Percentiles rank a stretch among this genome's conserved stretches.
phyloP scores from a whole-genome alignment of 106 monocot genomes.

The Dendrobium officinale region DNA sequence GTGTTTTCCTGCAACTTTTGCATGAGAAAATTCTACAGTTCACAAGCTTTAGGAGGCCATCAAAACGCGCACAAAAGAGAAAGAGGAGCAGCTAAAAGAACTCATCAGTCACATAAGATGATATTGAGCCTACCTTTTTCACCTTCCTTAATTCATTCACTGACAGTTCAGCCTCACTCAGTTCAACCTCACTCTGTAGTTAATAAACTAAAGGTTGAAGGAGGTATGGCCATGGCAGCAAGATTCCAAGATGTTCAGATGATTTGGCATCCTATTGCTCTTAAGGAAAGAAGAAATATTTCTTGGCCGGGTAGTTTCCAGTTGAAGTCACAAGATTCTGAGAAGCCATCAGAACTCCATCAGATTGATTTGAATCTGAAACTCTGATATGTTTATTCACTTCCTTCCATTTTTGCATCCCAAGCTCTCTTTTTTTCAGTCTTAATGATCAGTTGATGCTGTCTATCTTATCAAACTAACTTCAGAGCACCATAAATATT shows the following conservation, averaged over 20 bases:
- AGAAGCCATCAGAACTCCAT: conserved; percentile 13
- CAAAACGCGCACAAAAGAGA: conserved; percentile 85
- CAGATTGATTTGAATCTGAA: conserved; percentile 55
- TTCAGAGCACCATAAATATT: not conserved
- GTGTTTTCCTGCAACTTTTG: conserved; percentile 83
- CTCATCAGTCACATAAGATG: conserved; percentile 33
- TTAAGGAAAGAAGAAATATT: conserved; percentile 27
- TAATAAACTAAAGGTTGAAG: conserved; percentile 19
- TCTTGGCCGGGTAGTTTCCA: conserved; percentile 43
- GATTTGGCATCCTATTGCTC: conserved; percentile 16
- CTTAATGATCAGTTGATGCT: too few relatives aligned
- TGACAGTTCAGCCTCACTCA: conserved; percentile 43
- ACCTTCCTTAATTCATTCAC: conserved; percentile 21
- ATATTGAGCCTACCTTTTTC: conserved; percentile 14
- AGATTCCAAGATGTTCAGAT: conserved; percentile 17
- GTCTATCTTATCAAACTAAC: not conserved
- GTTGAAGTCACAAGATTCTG: conserved; percentile 18
- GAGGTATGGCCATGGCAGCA: conserved; percentile 7
- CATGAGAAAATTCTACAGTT: conserved; percentile 75
- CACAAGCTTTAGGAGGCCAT: conserved; percentile 73
- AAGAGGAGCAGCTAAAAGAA: conserved; percentile 43
- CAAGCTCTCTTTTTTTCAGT: too few relatives aligned
- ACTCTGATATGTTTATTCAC: conserved; percentile 18
- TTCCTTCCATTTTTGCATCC: too few relatives aligned
- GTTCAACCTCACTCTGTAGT: conserved; percentile 42